Base-by-base conservation (phyloP, 1,139 yeast species). In the Candida sp. region DNA sequence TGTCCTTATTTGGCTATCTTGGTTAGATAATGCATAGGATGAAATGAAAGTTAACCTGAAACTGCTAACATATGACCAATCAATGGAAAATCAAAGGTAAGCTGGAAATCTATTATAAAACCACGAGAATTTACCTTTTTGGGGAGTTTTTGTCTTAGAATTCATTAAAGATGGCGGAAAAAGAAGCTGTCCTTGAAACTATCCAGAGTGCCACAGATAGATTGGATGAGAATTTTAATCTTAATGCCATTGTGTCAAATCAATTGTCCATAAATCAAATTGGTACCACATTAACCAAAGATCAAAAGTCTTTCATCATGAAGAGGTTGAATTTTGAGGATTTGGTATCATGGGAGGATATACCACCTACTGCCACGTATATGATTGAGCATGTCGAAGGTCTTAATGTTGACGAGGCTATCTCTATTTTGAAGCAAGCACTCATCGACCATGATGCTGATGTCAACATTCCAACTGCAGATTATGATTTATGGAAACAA, bases 391-490 rank as follows among this genome's bases (percentile, higher is more conserved):
- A 72, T 49, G 61, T 75, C 41, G 63, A 60, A 21, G 49, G 52
- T 19, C 50, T 79, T 54, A 42, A 69, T 2, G 56, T 63, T 15
- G 68, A 63, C 8, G 75, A 74, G 43, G 72, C 82, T 0, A 29
- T 75, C 3, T 64, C 60, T 22, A 68, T 77, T 37, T 61, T 81
- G 40, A 53, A 60, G 39, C 60, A 64, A n/a, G 67, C 75, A 4
- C 47, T 70, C 4, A 62, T 51, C 1, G 70, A 72, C 34, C 81
- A 77, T 51, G 52, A 55, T 2, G 70, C 64, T 36, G 87, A 81
- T 56, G 67, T 72, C 43, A 81, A 81, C 52, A 70, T 79, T 49
- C 75, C 80, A 4, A 48, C 52, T 6, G 63, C 57, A 5, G 74
- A 67, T 40, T 68, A 49, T 15, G 56, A 60, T 2, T 56, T 63